phyloP scores from a whole-genome alignment of 1,139 yeast genomes.

The Pichia sp. region DNA sequence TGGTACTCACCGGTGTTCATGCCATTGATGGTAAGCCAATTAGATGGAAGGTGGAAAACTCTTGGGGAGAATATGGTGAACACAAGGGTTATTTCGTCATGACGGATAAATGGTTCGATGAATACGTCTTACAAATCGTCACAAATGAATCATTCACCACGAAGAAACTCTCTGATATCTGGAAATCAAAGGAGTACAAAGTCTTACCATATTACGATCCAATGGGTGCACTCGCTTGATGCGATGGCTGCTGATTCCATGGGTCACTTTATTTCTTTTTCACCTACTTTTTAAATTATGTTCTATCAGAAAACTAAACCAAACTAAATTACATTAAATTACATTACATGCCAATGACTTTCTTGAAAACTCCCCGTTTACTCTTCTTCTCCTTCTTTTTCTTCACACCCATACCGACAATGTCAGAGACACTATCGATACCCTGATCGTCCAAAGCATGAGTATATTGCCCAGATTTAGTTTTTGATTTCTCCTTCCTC shows the following conservation, averaged over 20 bases:
- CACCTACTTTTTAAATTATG: background rate
- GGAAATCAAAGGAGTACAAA: conserved; percentile 42
- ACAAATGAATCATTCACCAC: conserved; percentile 43
- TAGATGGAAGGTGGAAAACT: conserved; percentile 65
- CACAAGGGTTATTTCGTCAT: conserved; percentile 56
- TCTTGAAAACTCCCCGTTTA: conserved; percentile 11
- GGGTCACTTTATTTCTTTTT: background rate
- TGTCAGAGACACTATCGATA: background rate
- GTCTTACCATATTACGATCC: conserved; percentile 64
- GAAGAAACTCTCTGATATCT: conserved; percentile 37
- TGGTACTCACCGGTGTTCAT: conserved; percentile 63
- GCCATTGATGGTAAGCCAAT: conserved; percentile 41
- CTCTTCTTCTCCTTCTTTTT: conserved; percentile 1
- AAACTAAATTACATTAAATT: too few relatives aligned
- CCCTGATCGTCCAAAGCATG: too few relatives aligned
- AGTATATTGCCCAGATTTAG: too few relatives aligned
- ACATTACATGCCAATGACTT: conserved; percentile 11
- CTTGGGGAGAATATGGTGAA: conserved; percentile 59
- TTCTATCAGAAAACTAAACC: too few relatives aligned
- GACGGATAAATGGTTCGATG: conserved; percentile 64
- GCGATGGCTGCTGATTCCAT: background rate
- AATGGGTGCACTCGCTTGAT: conserved; percentile 56
- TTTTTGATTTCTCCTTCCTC: background rate
- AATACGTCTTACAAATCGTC: conserved; percentile 59
- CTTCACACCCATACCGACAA: conserved; percentile 7